Percentiles rank a stretch among this genome's conserved stretches.
phyloP scores from a whole-genome alignment of 2,329 filamentous ascomycete species.

The Ophiostoma sp. region DNA sequence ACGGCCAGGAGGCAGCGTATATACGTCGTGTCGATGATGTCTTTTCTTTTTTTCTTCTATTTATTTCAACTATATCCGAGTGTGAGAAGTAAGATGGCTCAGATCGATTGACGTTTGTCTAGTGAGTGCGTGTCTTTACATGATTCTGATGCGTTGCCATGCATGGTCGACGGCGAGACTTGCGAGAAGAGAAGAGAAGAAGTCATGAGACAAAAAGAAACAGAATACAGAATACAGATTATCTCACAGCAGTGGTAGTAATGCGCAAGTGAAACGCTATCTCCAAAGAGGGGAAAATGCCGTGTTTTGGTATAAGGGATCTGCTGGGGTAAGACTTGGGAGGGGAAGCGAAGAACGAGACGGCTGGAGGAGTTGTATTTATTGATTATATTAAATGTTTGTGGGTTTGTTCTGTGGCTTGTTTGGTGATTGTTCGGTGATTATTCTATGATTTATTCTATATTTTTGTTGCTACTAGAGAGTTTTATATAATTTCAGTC shows the following conservation, averaged over 20 bases:
- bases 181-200: not conserved
- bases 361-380: not conserved
- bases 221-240: not conserved
- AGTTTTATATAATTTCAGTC: not conserved
- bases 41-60: not conserved
- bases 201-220: not conserved
- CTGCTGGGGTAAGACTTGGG: not conserved
- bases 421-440: not conserved
- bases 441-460: not conserved
- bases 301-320: not conserved
- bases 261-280: not conserved
- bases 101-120: not conserved
- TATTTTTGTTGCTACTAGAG: not conserved
- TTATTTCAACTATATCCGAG: not conserved
- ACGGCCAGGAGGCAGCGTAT: not conserved
- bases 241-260: not conserved
- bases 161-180: not conserved
- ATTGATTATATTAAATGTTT: too few species aligned
- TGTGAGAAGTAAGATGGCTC: too few species aligned
- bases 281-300: conserved; percentile 2
- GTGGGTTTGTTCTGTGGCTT: too few species aligned
- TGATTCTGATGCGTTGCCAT: not conserved
- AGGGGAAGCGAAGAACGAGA: not conserved
- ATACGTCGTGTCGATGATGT: not conserved
- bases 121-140: not conserved